Evolutionary conservation across 257 asterid species (phyloP), one percentile per base, ranked within the genome.

Genomic region (Solanum boliviense): DNA sequence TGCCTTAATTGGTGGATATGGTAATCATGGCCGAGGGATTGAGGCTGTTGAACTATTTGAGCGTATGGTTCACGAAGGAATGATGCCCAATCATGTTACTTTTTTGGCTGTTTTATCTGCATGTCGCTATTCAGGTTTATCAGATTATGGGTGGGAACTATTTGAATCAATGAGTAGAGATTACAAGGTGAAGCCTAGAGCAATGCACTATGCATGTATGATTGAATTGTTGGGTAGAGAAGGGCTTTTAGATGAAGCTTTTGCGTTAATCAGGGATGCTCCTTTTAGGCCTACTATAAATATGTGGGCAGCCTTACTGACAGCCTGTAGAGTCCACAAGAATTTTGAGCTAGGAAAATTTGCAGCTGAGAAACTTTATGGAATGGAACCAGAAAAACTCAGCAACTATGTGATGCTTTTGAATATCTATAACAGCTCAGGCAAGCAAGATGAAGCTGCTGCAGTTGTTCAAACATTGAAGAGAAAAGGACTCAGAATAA

Each of bases 301-400:
- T 89, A 95, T 94, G 98, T 96, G 98, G 98, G 98, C 98, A 34
- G 98, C 98, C 72, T 90, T 96, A 92, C 95, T 94, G 86, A 96
- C 98, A n/a, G 98, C 99, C 34, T 93, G 98, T 87, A 91, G 98
- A 91, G 90, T 90, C 86, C 98, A 94, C 90, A 91, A 93, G 90
- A 95, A 96, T 88, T 88, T 92, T 31, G 95, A 88, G 73, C 98
- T 94, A n/a, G 98, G 98, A 16, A 95, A 94, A 91, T 92, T 93
- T 88, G 98, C 98, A 31, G 98, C 98, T 34, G 98, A 94, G 96
- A 90, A 92, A 89, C 94, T 95, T 58, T 95, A 93, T 6, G 94
- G 93, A 21, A 92, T 96, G 99, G 97, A 83, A 83, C 99, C 99
- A 4, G 98, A 93, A 91, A 96, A 96, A 83, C 94, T 95, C 31